Conservation (phyloP, 306 rosid genomes). For the Trifolium dubium region DNA sequence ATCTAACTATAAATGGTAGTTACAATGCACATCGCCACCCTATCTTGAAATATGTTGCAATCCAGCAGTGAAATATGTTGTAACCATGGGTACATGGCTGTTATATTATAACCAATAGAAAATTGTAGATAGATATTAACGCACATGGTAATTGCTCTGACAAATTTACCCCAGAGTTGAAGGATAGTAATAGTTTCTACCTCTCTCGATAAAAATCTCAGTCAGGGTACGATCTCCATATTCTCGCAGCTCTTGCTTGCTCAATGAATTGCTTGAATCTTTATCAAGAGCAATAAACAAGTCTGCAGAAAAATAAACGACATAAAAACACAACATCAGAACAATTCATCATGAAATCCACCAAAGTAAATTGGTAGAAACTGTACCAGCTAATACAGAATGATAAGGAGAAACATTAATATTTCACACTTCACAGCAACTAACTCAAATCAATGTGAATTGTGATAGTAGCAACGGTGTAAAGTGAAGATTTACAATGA, state of each 20-base stretch:
- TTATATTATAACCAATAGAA: background rate
- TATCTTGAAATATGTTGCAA: slow-evolving; percentile 12
- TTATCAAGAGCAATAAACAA: slow-evolving; percentile 93
- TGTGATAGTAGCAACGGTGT: slow-evolving; percentile 6
- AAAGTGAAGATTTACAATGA: slow-evolving; percentile 16
- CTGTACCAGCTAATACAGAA: slow-evolving; percentile 10
- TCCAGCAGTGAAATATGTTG: slow-evolving; percentile 9
- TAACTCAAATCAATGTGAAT: background rate
- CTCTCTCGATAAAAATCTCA: slow-evolving; percentile 96
- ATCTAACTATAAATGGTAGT: slow-evolving; percentile 7
- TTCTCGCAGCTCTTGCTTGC: slow-evolving; percentile 97
- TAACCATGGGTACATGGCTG: background rate
- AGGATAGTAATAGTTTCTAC: slow-evolving; percentile 44
- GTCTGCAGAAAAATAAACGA: slow-evolving; percentile 57
- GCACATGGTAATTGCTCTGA: background rate
- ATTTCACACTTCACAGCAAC: slow-evolving; percentile 5
- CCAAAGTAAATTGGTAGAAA: background rate
- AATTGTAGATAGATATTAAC: too few relatives aligned
- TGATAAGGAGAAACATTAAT: background rate
- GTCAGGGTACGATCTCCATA: slow-evolving; percentile 98
- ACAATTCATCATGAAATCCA: slow-evolving; percentile 15
- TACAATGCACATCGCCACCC: background rate
- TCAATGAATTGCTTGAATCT: slow-evolving; percentile 77
- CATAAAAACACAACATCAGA: slow-evolving; percentile 23
- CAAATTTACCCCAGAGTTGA: slow-evolving; percentile 22